Conservation (phyloP, 2,329 filamentous ascomycete genomes). For the Fusarium circinatum region DNA sequence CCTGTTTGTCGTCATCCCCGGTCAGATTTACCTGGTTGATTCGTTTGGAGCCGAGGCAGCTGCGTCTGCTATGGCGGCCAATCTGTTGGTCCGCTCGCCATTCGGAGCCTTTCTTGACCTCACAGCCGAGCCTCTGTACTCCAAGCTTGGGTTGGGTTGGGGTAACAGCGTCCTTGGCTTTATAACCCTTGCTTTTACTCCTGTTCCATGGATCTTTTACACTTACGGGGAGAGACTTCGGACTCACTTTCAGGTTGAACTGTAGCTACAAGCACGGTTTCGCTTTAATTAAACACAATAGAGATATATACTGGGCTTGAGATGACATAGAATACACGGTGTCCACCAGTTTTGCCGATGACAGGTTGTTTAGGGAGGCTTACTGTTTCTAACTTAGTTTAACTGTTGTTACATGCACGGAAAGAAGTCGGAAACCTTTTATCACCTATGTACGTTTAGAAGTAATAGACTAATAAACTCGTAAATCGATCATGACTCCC, state of each 20-base stretch:
- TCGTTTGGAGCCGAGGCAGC: slow-evolving; percentile 36
- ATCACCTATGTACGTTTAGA: no score
- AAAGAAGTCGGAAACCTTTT: no score
- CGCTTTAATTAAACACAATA: no score
- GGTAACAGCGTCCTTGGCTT: slow-evolving; percentile 33
- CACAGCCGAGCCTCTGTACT: slow-evolving; percentile 16
- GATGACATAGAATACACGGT: background rate
- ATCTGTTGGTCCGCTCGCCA: slow-evolving; percentile 47
- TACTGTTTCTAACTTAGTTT: background rate
- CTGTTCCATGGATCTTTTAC: slow-evolving; percentile 30
- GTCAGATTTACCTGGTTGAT: slow-evolving; percentile 43
- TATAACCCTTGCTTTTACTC: slow-evolving; percentile 26
- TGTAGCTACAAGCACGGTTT: background rate
- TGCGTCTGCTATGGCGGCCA: slow-evolving; percentile 41
- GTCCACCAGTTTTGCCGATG: fast-evolving
- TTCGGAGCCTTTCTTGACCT: slow-evolving; percentile 34
- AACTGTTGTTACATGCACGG: no score
- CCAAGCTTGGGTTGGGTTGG: slow-evolving; percentile 21
- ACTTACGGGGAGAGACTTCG: slow-evolving; percentile 23
- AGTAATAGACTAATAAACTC: no score
- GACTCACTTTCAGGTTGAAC: slow-evolving; percentile 14
- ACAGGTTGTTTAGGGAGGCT: background rate
- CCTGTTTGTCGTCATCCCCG: slow-evolving; percentile 48
- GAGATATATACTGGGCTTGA: no score
- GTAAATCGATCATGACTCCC: no score